Base-by-base conservation (phyloP, 2,329 filamentous ascomycete species). In the Ceratocystis alfenasii region DNA sequence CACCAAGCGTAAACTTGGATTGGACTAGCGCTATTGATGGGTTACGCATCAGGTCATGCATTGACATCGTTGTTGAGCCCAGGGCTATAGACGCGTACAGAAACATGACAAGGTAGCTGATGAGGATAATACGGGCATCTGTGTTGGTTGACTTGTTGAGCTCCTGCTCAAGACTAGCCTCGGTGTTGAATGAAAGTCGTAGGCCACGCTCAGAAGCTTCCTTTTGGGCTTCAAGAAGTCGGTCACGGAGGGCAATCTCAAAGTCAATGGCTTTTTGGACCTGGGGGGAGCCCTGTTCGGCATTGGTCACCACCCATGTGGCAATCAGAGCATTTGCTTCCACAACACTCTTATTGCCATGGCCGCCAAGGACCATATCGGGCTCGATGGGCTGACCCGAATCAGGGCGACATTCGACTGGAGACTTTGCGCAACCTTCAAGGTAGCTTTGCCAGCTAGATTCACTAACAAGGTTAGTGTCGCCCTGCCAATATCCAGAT, bases 101-200 rank as follows among this genome's bases (percentile, higher is more conserved):
- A 76, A 99, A 99, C 94, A 99, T 99, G 78, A 96, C 90, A 69
- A 97, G 82, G 76, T 99, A 99, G 80, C 93, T 97, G 76, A 99
- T 87, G 65, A 93, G 85, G 28, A 99, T 86, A 71, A 99, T 99
- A 75, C 93, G 96, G 57, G 93, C 95, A 75, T 99, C 94, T 0
- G 94, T 97, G 75, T 99, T 99, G 62, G 91, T 96, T 46, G 91
- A 95, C 77, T 97, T 96, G 79, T 96, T 99, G 67, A 99, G 81
- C 73, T 99, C 94, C 73, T 96, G 83, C 74, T 97, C 93, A 68
- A 99, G 78, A 74, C 92, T 96, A 75, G 93, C 89, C 76, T 99
- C 94, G 0, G 94, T 95, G 62, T 86, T 95, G 80, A 97, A 99
- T 6, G 92, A 97, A 45, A 99, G 78, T 22, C 94, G 83, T 8